Percentiles rank a stretch among this genome's conserved stretches.
Evolutionary conservation across 2,329 filamentous ascomycete species (phyloP).

Genomic region (Sporothrix dimorphospora): DNA sequence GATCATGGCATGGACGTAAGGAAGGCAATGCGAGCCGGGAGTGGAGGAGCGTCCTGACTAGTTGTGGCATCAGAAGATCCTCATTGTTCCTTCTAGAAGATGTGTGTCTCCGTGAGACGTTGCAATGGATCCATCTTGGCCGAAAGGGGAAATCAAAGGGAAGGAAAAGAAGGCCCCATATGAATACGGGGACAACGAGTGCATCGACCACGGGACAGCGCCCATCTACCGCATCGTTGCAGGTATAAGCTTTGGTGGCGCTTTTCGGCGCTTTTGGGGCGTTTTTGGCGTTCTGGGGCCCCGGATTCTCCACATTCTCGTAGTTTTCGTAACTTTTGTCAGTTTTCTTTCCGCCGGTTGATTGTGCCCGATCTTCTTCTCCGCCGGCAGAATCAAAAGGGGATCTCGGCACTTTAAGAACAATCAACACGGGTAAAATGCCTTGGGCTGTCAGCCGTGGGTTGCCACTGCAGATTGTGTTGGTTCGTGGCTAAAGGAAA

Average conservation of each 20-base stretch:
- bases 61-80: not conserved
- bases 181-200: too few species aligned
- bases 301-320: not conserved
- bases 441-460: not conserved
- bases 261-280: not conserved
- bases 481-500: not conserved
- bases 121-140: not conserved
- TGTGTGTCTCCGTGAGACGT: not conserved
- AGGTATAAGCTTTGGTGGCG: too few species aligned
- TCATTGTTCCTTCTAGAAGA: not conserved
- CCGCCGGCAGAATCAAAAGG: not conserved
- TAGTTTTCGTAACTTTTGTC: not conserved
- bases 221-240: too few species aligned
- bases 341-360: not conserved
- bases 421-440: not conserved
- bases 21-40: not conserved
- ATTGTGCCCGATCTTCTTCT: constrained; percentile 3
- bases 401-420: not conserved
- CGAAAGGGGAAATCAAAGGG: not conserved
- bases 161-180: not conserved
- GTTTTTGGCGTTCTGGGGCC: not conserved
- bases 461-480: not conserved
- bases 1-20: not conserved
- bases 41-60: not conserved
- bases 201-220: not conserved